Evolutionary conservation across 2,329 filamentous ascomycete species (phyloP), one percentile per base, ranked within the genome.

Genomic region (Gyromitra esculenta): DNA sequence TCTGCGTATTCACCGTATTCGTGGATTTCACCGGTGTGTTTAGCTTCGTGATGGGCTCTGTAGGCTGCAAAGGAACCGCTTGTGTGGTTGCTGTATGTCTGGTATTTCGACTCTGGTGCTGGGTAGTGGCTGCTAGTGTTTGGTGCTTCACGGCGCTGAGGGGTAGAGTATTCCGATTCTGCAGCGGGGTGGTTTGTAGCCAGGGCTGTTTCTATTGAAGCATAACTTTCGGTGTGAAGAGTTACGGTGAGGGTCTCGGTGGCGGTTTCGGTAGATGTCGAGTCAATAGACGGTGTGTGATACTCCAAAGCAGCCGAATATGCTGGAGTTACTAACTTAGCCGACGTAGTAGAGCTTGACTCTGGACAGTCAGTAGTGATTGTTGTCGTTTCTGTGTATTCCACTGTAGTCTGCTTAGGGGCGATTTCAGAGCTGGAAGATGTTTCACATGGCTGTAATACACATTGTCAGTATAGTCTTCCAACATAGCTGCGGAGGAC

Each of bases 311-410:
- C 31, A 31, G 25, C 25, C 4, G 25, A 31, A 4, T 31, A 31
- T 3, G 25, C 25, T 3, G 25, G 25, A 31, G 25, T 31, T 31
- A 31, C 25, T 4, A 31, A 31, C 2, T 31, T 31, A 31, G 25
- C 2, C 25, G 25, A 31, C 25, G 56, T 13, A n/a, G 15, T 21
- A 1, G 37, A 9, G 57, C 5, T 25, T 21, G 37, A 9, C 2
- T 37, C 25, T 25, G 37, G 11, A 15, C 60, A 65, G 15, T 65
- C 60, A 0, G 48, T 72, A 9, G 48, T 72, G 39, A 65, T 35
- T 13, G 48, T 72, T 13, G 37, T 62, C 15, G 69, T 72, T 39
- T n/a, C 35, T 6, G 48, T 48, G 11, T 72, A 56, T 48, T 57
- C 60, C 5, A 6, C 37, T 2, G 11, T 43, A 7, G 64, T 56